Evolutionary conservation across 768 basidiomycete genomes (phyloP), one percentile per base, ranked within the genome.

Genomic region (Xanthoconium stramineum): DNA sequence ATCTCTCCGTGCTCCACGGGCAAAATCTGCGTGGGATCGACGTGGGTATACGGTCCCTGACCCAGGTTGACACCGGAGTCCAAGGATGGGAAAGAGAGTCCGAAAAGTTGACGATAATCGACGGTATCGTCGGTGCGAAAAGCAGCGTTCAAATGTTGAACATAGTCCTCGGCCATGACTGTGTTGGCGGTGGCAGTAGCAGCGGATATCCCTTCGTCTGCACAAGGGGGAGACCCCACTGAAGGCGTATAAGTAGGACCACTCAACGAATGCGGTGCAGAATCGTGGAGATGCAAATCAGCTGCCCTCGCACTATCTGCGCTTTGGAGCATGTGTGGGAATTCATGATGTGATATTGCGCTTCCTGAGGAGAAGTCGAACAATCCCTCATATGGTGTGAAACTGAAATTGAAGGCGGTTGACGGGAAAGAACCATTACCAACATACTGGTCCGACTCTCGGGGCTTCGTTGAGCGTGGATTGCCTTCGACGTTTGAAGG

Each of bases 11-110:
- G 74, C 42, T 79, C 77, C 39, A 74, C 69, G n/a, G 76, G 77
- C 56, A 81, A 71, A 43, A 96, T 89, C 73, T 96, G 92, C n/a
- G 89, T 88, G 9, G 95, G 95, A 74, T 98, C 92, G 56, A 98
- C 89, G 71, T 89, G 87, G 36, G 89, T 90, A 72, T 81, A 89
- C 8, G 82, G 80, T 45, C 74, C 72, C 59, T 80, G 78, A 52
- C 73, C 72, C 30, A 78, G 51, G 36, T 62, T 69, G 38, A 70
- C 66, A 5, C 74, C 68, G 32, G 72, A 67, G 58, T 85, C 82
- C 55, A 83, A 69, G 55, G 76, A 74, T 29, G 84, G 73, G 68
- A 85, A 89, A 59, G 83, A 80, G 62, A 89, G 75, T 43, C 82
- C 80, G 72, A 91, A 82, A 51, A 91, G 71, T n/a, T 70, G 70